Base-by-base conservation (phyloP, 306 rosid genomes). In the Senna tora region DNA sequence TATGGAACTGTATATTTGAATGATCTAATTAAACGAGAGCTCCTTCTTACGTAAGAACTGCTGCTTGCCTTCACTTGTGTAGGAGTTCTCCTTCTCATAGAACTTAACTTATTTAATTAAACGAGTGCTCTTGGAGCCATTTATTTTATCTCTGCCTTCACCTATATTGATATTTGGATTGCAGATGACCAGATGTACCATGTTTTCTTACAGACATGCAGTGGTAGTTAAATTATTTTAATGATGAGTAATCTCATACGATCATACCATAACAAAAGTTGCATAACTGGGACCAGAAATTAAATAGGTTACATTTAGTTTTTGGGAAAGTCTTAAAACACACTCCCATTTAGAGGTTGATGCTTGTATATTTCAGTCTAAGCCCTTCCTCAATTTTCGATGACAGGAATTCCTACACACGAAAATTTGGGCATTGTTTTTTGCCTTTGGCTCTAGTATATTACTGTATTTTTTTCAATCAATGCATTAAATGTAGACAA, bases 161-260 rank as follows among this genome's bases (percentile, higher is more conserved):
- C 60, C 39, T 11, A 13, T 59, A 9, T 19, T 61, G 12, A 20
- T 19, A 61, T 34, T 20, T 5, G n/a, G 39, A 59, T 22, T 71
- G 20, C 46, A n/a, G 25, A 45, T 0, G 6, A 4, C 6, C 5
- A n/a, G 25, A 45, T 0, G 6, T 12, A 0, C 5, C 17, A 14
- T 14, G 50, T 45, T 45, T 45, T 45, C 14, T 45, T 45, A 45
- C 50, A 13, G 4, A n/a, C 5, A 1, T 53, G 67, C 39, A 15
- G 12, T 52, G 22, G 10, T 25, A 14, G 14, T 54, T 41, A 12
- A 15, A 41, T 32, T 65, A 14, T 51, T 28, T 0, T 46, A 30
- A 45, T 67, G 65, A 32, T 39, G 72, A 65, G 28, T 68, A 60
- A 38, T 43, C 63, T 52, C 46, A 39, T 45, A 15, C 14, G 14